A percentile compares a stretch with the other conserved stretches of the same genome.
phyloP scores from a whole-genome alignment of 2,329 filamentous ascomycete species.

The Domatiomyces catenatus region DNA sequence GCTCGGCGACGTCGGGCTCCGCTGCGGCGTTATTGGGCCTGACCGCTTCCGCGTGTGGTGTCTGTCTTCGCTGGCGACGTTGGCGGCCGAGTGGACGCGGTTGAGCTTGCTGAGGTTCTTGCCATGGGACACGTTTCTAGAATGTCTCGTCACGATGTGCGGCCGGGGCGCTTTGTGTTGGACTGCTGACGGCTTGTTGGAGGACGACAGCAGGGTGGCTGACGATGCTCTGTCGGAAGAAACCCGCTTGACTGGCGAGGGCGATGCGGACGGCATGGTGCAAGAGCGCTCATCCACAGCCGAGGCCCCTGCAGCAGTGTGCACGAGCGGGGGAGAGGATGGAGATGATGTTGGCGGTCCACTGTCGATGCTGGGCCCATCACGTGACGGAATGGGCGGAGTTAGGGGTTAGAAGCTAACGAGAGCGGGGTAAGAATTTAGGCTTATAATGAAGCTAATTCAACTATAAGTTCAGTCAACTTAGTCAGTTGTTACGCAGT shows the following conservation, averaged over 20 bases:
- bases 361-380: not conserved
- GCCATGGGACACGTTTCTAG: constrained; percentile 28
- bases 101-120: constrained; percentile 32
- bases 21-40: constrained; percentile 26
- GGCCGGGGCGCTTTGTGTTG: constrained; percentile 25
- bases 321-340: not conserved
- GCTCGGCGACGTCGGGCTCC: constrained; percentile 23
- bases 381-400: not conserved
- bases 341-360: not conserved
- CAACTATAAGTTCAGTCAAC: too few relatives aligned
- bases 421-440: too few relatives aligned
- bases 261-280: constrained; percentile 17
- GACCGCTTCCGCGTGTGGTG: constrained; percentile 34
- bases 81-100: constrained; percentile 22
- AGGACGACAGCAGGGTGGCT: constrained; percentile 14
- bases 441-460: too few relatives aligned
- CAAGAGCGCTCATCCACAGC: not conserved
- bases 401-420: too few relatives aligned
- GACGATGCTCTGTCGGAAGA: constrained; percentile 15
- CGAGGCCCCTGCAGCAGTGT: not conserved
- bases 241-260: constrained; percentile 15
- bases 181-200: constrained; percentile 12
- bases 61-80: constrained; percentile 21
- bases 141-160: constrained; percentile 29
- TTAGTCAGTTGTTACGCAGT: too few relatives aligned